Conservation (phyloP, 495 filamentous ascomycete species). For the Cairneyella variabilis region DNA sequence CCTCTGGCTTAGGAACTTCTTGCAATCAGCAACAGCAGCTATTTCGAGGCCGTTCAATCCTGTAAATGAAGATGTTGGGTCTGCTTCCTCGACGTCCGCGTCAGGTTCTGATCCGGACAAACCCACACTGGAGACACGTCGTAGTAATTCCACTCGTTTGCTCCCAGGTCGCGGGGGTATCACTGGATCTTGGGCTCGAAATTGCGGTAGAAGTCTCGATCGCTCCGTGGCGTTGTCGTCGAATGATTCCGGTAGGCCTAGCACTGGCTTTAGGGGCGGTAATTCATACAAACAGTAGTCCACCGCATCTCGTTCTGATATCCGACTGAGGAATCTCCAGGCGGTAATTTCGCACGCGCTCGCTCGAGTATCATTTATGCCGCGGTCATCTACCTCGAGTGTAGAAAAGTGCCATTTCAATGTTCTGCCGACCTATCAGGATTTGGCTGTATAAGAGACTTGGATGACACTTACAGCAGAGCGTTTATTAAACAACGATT, state of each 20-base stretch:
- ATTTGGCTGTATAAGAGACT: neutral
- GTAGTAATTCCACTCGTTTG: conserved; percentile 18
- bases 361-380: conserved; percentile 70
- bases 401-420: conserved; percentile 74
- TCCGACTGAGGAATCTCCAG: conserved; percentile 77
- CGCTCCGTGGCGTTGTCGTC: conserved; percentile 13
- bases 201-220: conserved; percentile 23
- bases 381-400: conserved; percentile 59
- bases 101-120: neutral
- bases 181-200: conserved; percentile 12
- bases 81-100: conserved; percentile 40
- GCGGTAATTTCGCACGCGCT: conserved; percentile 89
- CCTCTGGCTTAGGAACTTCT: conserved; percentile 82
- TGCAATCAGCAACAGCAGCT: conserved; percentile 82
- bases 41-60: conserved; percentile 88
- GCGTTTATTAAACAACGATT: conserved; percentile 75
- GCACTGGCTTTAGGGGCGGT: conserved; percentile 35
- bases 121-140: conserved; percentile 23
- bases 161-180: conserved; percentile 23
- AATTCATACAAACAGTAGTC: conserved; percentile 83
- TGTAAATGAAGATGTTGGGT: conserved; percentile 63
- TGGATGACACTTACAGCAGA: conserved; percentile 56
- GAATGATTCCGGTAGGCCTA: conserved; percentile 25
- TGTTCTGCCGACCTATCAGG: conserved; percentile 45
- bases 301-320: conserved; percentile 77